Percentiles rank a stretch among this genome's conserved stretches.
Evolutionary conservation across 352 stramenopile species (phyloP).

Genomic region (Phytophthora uliginosa): DNA sequence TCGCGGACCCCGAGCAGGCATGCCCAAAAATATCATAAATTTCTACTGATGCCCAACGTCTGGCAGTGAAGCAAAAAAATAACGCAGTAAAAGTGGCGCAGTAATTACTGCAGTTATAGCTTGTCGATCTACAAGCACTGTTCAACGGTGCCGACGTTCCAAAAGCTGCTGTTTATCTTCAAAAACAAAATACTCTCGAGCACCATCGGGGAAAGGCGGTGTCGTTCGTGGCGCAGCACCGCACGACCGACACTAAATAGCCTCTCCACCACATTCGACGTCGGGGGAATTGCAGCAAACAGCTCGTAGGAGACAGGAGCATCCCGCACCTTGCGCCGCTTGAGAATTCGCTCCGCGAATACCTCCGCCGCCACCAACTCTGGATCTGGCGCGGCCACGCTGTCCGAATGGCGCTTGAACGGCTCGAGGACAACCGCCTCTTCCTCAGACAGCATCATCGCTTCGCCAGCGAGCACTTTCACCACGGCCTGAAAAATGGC

Average conservation of each 20-base stretch:
- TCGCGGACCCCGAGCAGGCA: too few relatives aligned
- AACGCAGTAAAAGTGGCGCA: neutral
- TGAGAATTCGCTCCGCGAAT: conserved; percentile 1
- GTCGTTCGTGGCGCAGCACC: too few relatives aligned
- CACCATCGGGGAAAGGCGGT: too few relatives aligned
- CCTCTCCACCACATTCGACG: conserved; percentile 12
- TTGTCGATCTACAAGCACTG: too few relatives aligned
- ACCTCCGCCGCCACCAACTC: neutral
- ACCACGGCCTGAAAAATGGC: neutral
- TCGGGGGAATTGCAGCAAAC: neutral
- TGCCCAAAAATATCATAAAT: too few relatives aligned
- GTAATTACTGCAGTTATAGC: conserved; percentile 1
- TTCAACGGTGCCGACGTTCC: too few relatives aligned
- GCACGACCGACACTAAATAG: too few relatives aligned
- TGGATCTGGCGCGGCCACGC: too few relatives aligned
- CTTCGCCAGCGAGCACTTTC: conserved; percentile 3
- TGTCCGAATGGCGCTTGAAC: neutral
- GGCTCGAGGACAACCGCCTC: neutral
- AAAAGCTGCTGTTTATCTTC: too few relatives aligned
- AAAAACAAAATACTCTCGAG: too few relatives aligned
- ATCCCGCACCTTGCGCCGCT: conserved; percentile 2
- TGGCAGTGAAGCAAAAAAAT: neutral
- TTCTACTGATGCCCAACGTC: neutral
- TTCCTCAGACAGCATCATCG: too few relatives aligned
- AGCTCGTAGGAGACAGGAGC: neutral